A percentile compares a stretch with the other conserved stretches of the same genome.
These are phyloP conservation scores for Yamadazyma nakazawae DNA, from an alignment of 805 yeast species.

Conservation along the genomic window DNA sequence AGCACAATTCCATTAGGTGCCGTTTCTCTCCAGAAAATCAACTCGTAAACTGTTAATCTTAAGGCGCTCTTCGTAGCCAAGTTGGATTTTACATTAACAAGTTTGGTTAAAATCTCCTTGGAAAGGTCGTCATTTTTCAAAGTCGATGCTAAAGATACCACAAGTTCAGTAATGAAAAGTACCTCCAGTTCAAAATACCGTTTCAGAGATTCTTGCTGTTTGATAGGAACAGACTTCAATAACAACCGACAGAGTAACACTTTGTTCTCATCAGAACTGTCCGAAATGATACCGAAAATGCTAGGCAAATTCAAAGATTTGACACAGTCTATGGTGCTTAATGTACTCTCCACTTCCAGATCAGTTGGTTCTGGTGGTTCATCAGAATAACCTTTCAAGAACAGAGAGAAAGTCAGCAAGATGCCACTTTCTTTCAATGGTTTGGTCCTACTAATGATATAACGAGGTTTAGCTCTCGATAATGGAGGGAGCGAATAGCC, in stretches of 20 bases:
- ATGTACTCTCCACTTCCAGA: constrained; percentile 84
- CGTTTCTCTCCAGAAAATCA: constrained; percentile 39
- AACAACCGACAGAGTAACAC: constrained; percentile 27
- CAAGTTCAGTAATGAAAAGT: constrained; percentile 47
- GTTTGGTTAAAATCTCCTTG: constrained; percentile 13
- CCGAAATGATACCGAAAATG: constrained; percentile 51
- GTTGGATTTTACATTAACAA: constrained; percentile 12
- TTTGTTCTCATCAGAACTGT: constrained; percentile 32
- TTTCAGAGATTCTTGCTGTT: constrained; percentile 23
- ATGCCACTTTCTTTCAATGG: constrained; percentile 72
- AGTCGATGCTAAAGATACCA: constrained; percentile 34
- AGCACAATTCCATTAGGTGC: not conserved
- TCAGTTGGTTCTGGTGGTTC: constrained; percentile 90
- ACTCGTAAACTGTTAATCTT: constrained; percentile 51
- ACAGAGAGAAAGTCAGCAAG: constrained; percentile 89
- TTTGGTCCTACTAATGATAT: constrained; percentile 58
- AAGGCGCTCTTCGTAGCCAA: constrained; percentile 31
- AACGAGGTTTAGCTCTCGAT: constrained; percentile 63
- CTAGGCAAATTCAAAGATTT: constrained; percentile 60
- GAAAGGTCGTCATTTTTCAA: constrained; percentile 23
- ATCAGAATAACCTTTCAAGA: constrained; percentile 81
- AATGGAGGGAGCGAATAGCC: constrained; percentile 50
- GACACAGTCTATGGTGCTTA: constrained; percentile 80
- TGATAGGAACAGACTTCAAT: constrained; percentile 26
- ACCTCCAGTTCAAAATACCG: constrained; percentile 45